Conservation (phyloP, 345 rosid species). For the Eucalyptus sp. region DNA sequence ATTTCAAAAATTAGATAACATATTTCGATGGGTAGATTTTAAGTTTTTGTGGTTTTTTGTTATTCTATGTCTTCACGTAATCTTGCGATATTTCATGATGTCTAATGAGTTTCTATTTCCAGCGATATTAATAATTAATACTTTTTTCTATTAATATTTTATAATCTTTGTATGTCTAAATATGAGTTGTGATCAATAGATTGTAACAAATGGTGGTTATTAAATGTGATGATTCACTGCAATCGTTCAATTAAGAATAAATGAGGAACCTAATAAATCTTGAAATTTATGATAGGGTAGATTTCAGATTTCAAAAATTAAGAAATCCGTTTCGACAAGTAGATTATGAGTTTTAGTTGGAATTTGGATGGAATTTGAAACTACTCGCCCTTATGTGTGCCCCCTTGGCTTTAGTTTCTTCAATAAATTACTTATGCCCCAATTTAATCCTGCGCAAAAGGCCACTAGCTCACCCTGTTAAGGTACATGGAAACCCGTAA, state of each 20-base stretch:
- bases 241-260: accelerated
- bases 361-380: too few relatives aligned
- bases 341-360: accelerated
- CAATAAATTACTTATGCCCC: too few relatives aligned
- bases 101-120: accelerated
- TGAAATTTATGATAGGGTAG: too few relatives aligned
- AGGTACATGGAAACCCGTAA: too few relatives aligned
- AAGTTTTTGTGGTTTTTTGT: too few relatives aligned
- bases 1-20: too few relatives aligned
- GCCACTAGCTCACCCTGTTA: too few relatives aligned
- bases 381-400: accelerated
- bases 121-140: accelerated
- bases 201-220: accelerated
- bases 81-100: accelerated
- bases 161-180: too few relatives aligned
- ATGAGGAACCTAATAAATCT: accelerated
- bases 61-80: accelerated
- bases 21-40: accelerated
- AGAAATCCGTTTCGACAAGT: accelerated
- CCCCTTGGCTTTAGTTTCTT: too few relatives aligned
- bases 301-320: too few relatives aligned
- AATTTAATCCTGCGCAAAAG: too few relatives aligned
- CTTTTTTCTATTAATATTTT: accelerated
- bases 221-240: too few relatives aligned
- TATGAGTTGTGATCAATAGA: accelerated